A percentile compares a stretch with the other conserved stretches of the same genome.
Conservation (phyloP, 306 rosid species). For the Malus fusca region DNA sequence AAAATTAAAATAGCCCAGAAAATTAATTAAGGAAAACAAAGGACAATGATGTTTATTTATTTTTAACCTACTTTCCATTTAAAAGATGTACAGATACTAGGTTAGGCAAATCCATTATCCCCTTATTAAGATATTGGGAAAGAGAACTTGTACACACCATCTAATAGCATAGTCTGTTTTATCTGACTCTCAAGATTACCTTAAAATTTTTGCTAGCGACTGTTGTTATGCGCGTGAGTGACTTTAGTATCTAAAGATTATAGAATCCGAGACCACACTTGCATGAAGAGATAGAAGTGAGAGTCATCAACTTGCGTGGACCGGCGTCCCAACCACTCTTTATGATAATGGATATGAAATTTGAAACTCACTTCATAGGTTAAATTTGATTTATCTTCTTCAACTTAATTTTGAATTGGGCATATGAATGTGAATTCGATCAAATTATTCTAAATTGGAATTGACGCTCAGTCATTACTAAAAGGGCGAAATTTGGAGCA, state of each 20-base stretch:
- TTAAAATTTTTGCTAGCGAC: too few relatives aligned
- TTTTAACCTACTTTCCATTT: neutral
- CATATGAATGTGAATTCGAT: neutral
- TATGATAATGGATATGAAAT: too few relatives aligned
- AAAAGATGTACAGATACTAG: neutral
- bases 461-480: neutral
- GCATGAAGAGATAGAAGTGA: too few relatives aligned
- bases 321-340: too few relatives aligned
- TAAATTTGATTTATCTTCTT: too few relatives aligned
- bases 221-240: too few relatives aligned
- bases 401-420: neutral
- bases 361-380: neutral
- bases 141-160: neutral
- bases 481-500: neutral
- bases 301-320: too few relatives aligned
- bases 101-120: neutral
- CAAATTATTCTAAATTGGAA: neutral
- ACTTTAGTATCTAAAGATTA: too few relatives aligned
- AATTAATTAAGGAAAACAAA: neutral
- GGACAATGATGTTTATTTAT: neutral
- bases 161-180: neutral
- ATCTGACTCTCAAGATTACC: neutral
- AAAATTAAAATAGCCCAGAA: neutral
- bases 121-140: neutral
- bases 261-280: neutral